Evolutionary conservation across 2,329 filamentous ascomycete species (phyloP).

Genomic region (Elsinoe necatrix): DNA sequence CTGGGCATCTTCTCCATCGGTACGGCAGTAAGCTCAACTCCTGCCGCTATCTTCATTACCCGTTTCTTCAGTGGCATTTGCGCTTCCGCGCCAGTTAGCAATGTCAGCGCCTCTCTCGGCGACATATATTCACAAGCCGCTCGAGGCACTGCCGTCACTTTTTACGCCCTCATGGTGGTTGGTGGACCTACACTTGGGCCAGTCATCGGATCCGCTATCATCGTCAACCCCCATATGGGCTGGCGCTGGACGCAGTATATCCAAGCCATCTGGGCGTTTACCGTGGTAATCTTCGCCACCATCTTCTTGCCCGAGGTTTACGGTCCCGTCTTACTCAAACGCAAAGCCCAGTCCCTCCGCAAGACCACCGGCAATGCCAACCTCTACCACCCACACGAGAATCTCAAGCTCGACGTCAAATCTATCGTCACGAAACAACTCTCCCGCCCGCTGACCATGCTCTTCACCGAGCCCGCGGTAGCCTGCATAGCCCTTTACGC

Average conservation of each 20-base stretch:
- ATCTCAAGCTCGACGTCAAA: conserved; percentile 33
- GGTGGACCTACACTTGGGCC: conserved; percentile 37
- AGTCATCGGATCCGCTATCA: conserved; percentile 35
- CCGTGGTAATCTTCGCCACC: conserved; percentile 23
- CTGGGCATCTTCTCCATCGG: conserved; percentile 41
- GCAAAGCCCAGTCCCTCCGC: conserved; percentile 32
- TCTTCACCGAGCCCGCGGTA: conserved; percentile 42
- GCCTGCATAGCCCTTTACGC: conserved; percentile 38
- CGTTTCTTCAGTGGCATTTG: conserved; percentile 41
- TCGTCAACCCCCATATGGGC: conserved; percentile 29
- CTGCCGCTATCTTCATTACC: conserved; percentile 32
- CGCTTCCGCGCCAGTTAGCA: conserved; percentile 36
- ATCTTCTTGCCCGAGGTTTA: conserved; percentile 36
- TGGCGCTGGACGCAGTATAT: conserved; percentile 42
- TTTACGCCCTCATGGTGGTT: conserved; percentile 35
- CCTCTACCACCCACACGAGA: conserved; percentile 41
- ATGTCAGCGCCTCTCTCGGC: conserved; percentile 37
- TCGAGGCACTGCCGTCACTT: conserved; percentile 33
- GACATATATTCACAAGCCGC: conserved; percentile 35
- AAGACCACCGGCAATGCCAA: conserved; percentile 32
- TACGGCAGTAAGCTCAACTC: conserved; percentile 34
- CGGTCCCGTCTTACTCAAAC: conserved; percentile 32
- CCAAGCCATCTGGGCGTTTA: conserved; percentile 34
- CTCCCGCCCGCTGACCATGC: conserved; percentile 36
- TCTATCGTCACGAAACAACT: conserved; percentile 38